These are phyloP conservation scores for Cucumis melo DNA, from an alignment of 306 rosid genomes.

Conservation along the genomic window DNA sequence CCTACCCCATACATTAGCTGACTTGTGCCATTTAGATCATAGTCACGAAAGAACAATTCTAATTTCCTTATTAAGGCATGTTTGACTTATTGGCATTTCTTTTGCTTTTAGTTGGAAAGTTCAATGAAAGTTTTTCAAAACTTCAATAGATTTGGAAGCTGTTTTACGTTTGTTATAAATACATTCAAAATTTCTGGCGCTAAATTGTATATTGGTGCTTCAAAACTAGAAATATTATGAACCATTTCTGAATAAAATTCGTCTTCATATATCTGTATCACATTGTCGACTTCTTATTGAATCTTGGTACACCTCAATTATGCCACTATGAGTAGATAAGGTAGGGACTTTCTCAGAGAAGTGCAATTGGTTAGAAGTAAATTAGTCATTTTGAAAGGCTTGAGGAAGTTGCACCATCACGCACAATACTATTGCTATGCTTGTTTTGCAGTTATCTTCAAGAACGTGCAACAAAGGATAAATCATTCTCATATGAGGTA, in stretches of 20 bases:
- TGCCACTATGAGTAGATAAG: neutral
- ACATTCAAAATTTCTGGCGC: neutral
- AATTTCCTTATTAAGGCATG: neutral
- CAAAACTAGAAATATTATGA: neutral
- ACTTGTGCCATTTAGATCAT: neutral
- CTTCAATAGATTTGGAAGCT: neutral
- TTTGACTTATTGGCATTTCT: neutral
- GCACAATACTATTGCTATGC: slow-evolving; percentile 7
- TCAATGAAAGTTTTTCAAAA: neutral
- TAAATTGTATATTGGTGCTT: neutral
- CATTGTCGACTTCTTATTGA: neutral
- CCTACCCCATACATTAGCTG: neutral
- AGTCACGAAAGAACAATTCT: neutral
- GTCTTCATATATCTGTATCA: neutral
- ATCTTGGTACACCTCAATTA: neutral
- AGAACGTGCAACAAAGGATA: slow-evolving; percentile 59
- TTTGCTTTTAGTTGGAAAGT: neutral
- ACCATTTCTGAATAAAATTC: neutral
- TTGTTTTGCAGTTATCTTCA: slow-evolving; percentile 68
- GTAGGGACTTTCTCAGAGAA: neutral
- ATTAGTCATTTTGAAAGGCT: neutral
- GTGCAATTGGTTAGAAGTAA: neutral
- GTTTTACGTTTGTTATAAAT: neutral
- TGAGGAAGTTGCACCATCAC: neutral
- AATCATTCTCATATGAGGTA: slow-evolving; percentile 90